Percentiles rank a stretch among this genome's conserved stretches.
Evolutionary conservation across 805 yeast genomes (phyloP).

Genomic region (Jamesozyma rosinii): DNA sequence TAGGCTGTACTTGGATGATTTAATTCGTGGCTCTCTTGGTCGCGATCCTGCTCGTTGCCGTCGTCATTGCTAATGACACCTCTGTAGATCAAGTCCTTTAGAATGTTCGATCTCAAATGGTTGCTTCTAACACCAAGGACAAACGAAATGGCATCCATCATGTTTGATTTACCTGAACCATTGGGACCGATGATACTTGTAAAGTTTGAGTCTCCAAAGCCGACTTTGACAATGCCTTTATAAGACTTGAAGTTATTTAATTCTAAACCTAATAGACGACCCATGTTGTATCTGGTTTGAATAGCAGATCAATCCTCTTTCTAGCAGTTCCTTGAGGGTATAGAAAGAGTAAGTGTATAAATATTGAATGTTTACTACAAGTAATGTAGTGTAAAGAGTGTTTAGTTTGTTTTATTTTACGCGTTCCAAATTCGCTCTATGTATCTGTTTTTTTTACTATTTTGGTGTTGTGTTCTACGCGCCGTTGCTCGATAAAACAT

Average conservation of each 20-base stretch:
- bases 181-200: slow-evolving; percentile 96
- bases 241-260: slow-evolving; percentile 87
- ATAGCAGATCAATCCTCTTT: too few species aligned
- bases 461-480: too few species aligned
- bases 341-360: too few species aligned
- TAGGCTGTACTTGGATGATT: slow-evolving; percentile 42
- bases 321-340: too few species aligned
- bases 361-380: too few species aligned
- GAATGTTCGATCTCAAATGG: slow-evolving; percentile 63
- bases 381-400: too few species aligned
- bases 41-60: slow-evolving; percentile 16
- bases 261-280: slow-evolving; percentile 70
- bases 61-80: slow-evolving; percentile 36
- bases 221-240: slow-evolving; percentile 62
- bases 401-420: too few species aligned
- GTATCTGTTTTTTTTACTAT: too few species aligned
- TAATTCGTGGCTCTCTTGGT: slow-evolving; percentile 6
- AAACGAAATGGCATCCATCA: slow-evolving; percentile 95
- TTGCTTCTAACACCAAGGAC: slow-evolving; percentile 76
- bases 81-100: slow-evolving; percentile 74
- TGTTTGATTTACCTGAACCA: slow-evolving; percentile 94
- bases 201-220: slow-evolving; percentile 75
- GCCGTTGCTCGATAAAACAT: too few species aligned
- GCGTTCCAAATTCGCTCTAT: too few species aligned
- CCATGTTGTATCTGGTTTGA: too few species aligned